Base-by-base conservation (phyloP, 2,329 filamentous ascomycete genomes). In the Arthrobotrys iridis region DNA sequence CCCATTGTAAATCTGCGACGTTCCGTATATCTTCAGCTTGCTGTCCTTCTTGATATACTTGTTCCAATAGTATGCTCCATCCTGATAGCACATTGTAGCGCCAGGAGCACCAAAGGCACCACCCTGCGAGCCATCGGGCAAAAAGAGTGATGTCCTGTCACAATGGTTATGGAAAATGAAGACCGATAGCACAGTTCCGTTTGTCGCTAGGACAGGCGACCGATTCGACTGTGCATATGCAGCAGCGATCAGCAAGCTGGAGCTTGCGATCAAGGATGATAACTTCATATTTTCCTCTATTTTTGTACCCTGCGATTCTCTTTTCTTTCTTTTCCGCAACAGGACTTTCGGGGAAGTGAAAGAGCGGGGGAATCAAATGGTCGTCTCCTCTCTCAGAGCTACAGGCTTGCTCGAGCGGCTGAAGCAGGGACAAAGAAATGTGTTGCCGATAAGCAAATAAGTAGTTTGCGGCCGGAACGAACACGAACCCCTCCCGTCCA, bases 121-220 rank as follows among this genome's bases (percentile, higher is more conserved):
- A 3, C 71, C 71, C 4, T 28, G 11, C 5, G 33, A 18, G 2
- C 62, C 63, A 55, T 75, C 62, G 2, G 70, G 57, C 11, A 40
- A 26, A 18, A 33, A 30, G 15, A 75, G 15, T 6, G 71, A 75
- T 11, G 71, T 75, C 45, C 71, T 62, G 18, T 75, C 71, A 58
- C 71, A 75, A 35, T 75, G 40, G 15, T 75, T 75, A 33, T 75
- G 71, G 57, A 50, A 68, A 10, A 75, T 43, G 30, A 75, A 75
- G 8, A 75, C 71, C 6, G 57, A 41, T 8, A 68, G 33, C 20
- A 75, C 37, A 13, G 71, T 68, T 4, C 71, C 63, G 33, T 75
- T 75, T 18, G 50, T 33, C 15, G 45, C 35, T 4, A 67, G 13
- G 1, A 37, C 63, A 2, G 71, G 71, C 13, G 71, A 75, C 15